A percentile compares a stretch with the other conserved stretches of the same genome.
phyloP scores from a whole-genome alignment of 495 filamentous ascomycete species.

The Cryomyces minteri region DNA sequence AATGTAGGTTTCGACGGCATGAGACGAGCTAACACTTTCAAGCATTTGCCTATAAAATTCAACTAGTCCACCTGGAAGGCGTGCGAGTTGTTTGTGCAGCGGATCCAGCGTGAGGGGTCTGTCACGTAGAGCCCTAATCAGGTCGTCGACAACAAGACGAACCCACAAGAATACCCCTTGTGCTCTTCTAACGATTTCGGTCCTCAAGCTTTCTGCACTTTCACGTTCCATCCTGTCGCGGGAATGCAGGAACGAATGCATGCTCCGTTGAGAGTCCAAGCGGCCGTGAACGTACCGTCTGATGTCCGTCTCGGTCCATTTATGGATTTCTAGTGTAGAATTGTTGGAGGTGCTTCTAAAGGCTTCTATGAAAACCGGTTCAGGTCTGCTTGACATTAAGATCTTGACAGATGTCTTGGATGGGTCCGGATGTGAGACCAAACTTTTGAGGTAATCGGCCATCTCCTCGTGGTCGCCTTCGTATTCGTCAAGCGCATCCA shows the following conservation, averaged over 20 bases:
- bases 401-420: slow-evolving; percentile 3
- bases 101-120: too few species aligned
- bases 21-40: too few species aligned
- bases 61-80: too few species aligned
- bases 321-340: background rate
- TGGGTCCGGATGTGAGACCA: background rate
- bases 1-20: too few species aligned
- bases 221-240: background rate
- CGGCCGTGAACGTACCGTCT: background rate
- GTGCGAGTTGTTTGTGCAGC: too few species aligned
- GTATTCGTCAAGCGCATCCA: slow-evolving; percentile 10
- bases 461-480: slow-evolving; percentile 1
- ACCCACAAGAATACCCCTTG: background rate
- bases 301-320: background rate
- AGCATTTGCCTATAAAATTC: too few species aligned
- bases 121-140: too few species aligned
- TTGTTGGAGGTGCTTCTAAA: slow-evolving; percentile 1
- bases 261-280: background rate
- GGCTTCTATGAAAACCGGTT: slow-evolving; percentile 4
- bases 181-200: background rate
- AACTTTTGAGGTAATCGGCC: background rate
- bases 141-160: background rate
- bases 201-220: background rate
- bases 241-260: background rate
- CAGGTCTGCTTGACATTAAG: slow-evolving; percentile 6